These are phyloP conservation scores for Saksenaea vasiformis DNA, from an alignment of 371 early-diverging fungal genomes.

Conservation along the genomic window DNA sequence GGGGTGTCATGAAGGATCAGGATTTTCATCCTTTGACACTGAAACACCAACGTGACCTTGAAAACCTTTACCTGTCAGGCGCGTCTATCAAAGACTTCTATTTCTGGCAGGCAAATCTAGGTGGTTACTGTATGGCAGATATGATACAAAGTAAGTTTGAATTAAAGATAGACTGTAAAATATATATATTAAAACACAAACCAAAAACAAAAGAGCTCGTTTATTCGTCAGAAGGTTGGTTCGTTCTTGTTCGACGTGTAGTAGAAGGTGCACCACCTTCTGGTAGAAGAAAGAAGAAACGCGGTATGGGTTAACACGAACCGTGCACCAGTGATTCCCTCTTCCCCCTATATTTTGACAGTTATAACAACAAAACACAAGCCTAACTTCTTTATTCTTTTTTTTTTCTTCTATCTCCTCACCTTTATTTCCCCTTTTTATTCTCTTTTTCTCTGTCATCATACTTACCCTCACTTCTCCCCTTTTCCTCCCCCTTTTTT, in stretches of 20 bases:
- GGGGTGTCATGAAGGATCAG: constrained; percentile 50
- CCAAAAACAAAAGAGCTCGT: constrained; percentile 28
- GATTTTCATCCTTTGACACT: constrained; percentile 46
- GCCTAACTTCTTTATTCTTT: not conserved
- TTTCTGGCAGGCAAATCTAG: constrained; percentile 54
- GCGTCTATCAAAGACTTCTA: constrained; percentile 41
- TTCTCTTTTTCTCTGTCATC: not conserved
- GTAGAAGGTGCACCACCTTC: constrained; percentile 52
- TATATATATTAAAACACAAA: not conserved
- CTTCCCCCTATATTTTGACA: not conserved
- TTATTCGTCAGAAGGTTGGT: constrained; percentile 41
- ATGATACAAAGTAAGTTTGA: constrained; percentile 44
- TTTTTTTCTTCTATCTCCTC: not conserved
- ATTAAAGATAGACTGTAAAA: not conserved
- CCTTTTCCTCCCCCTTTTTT: not conserved
- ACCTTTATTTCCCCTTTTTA: not conserved
- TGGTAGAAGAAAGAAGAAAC: constrained; percentile 45
- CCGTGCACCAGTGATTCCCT: not conserved
- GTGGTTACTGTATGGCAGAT: constrained; percentile 55
- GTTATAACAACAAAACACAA: not conserved
- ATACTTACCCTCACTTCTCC: no score
- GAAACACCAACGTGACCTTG: constrained; percentile 49
- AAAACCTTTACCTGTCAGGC: constrained; percentile 32
- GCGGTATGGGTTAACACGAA: constrained; percentile 5
- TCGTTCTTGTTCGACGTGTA: constrained; percentile 39